Base-by-base conservation (phyloP, 1,284 basidiomycete genomes). In the Trametes hirsuta region DNA sequence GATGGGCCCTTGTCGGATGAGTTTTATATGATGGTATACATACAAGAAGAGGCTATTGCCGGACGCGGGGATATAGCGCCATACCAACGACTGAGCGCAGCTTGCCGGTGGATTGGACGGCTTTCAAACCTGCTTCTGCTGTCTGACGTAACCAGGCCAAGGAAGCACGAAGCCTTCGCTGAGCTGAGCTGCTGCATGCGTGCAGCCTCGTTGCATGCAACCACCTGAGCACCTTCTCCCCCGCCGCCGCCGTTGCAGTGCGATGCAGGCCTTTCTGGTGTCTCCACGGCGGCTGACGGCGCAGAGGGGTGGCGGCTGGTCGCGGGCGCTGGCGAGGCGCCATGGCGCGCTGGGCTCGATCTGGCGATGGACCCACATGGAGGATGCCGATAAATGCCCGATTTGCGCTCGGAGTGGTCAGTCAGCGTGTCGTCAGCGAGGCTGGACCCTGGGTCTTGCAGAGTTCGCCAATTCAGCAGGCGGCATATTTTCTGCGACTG, bases 341-440 rank as follows among this genome's bases (percentile, higher is more conserved):
- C 34, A 42, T 42, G 47, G 24, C 48, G 47, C 21, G 18, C 18
- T 18, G 14, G 53, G 36, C 59, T 50, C 39, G 59, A 55, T 55
- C 48, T 21, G 46, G 56, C 51, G 24, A 52, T 58, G 63, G 63
- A 61, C 60, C 60, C 61, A 61, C 55, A 63, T 56, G 64, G 61
- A 46, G 47, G 49, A 49, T 58, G 61, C 64, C 64, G 64, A 66
- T 39, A 34, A 61, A 30, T 30, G 46, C 30, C 64, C 64, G 64
- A 61, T 61, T 55, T n/a, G 45, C 15, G 44, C 44, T n/a, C 45
- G 30, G 30, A 30, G 30, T 40, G 39, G 39, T 40, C 39, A 40
- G 12, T 11, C 39, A 40, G 22, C 42, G n/a, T 51, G 35, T 40
- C 49, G 50, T 52, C 37, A 39, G 60, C 50, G 49, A 42, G 47